Evolutionary conservation across 2,329 filamentous ascomycete genomes (phyloP).

Genomic region (Aspergillus amoenus): DNA sequence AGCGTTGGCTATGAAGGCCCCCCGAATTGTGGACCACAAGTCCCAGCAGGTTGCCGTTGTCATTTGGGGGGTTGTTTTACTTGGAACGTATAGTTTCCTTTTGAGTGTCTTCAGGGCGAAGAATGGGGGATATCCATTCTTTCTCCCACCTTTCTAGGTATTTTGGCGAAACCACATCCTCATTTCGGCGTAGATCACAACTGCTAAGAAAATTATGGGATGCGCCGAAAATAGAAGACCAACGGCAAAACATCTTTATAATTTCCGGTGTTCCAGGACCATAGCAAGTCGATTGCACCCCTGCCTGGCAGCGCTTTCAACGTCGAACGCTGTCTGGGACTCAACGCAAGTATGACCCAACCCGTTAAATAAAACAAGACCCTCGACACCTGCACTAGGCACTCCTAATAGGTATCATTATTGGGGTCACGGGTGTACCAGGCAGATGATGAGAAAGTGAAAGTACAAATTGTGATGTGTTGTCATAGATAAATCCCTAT

Average conservation of each 20-base stretch:
- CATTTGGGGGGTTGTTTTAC: conserved; percentile 72
- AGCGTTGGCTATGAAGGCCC: conserved; percentile 85
- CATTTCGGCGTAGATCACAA: neutral
- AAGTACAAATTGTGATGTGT: neutral
- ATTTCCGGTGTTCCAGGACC: neutral
- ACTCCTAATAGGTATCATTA: too few species aligned
- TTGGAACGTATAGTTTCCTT: conserved; percentile 88
- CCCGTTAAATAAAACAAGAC: neutral
- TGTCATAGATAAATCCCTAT: neutral
- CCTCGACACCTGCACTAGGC: too few species aligned
- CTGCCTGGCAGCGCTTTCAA: neutral
- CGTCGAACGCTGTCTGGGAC: neutral
- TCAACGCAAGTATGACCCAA: neutral
- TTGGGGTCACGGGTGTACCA: too few species aligned
- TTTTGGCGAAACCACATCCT: neutral
- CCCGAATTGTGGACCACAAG: conserved; percentile 75
- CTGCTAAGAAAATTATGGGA: neutral
- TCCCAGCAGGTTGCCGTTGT: conserved; percentile 79
- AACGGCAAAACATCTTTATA: neutral
- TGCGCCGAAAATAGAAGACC: neutral
- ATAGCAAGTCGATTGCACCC: neutral
- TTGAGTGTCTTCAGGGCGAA: conserved; percentile 92
- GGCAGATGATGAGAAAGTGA: too few species aligned
- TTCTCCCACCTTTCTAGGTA: conserved; percentile 77
- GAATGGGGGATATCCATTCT: conserved; percentile 94